phyloP scores from a whole-genome alignment of 345 rosid genomes.

The Pugionium dolabratum region DNA sequence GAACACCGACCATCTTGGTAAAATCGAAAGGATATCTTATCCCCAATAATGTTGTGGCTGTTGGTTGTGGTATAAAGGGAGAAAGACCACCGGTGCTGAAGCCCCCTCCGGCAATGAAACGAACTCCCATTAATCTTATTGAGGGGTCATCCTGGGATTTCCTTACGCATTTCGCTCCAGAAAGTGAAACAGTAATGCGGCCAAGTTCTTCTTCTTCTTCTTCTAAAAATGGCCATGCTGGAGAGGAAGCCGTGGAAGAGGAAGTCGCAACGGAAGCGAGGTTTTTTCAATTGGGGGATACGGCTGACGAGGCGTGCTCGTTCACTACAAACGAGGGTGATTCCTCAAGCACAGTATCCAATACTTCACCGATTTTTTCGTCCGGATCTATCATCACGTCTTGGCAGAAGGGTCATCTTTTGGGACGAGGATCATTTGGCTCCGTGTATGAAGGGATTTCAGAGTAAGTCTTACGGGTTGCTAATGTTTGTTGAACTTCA shows the following conservation, averaged over 20 bases:
- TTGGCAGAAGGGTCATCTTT: conserved; percentile 80
- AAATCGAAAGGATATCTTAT: conserved; percentile 21
- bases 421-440: conserved; percentile 93
- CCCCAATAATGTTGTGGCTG: conserved; percentile 19
- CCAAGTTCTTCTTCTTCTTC: conserved; percentile 38
- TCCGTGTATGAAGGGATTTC: conserved; percentile 82
- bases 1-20: conserved; percentile 25
- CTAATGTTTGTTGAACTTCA: conserved; percentile 2
- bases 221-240: conserved; percentile 42
- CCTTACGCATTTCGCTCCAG: conserved; percentile 54
- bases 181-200: conserved; percentile 27
- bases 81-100: conserved; percentile 61
- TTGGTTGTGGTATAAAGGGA: conserved; percentile 64
- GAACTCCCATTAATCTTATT: conserved; percentile 45
- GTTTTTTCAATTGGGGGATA: conserved; percentile 31
- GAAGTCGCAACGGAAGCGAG: conserved; percentile 23
- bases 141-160: conserved; percentile 77
- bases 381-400: conserved; percentile 45
- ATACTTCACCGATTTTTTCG: conserved; percentile 64
- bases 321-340: conserved; percentile 74
- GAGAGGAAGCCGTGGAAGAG: conserved; percentile 27
- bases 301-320: conserved; percentile 47
- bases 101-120: conserved; percentile 67
- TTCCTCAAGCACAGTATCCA: conserved; percentile 60
- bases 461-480: conserved; percentile 54